Conservation (phyloP, 192 early-diverging fungal species). For the Phycomyces blakesleeanus region DNA sequence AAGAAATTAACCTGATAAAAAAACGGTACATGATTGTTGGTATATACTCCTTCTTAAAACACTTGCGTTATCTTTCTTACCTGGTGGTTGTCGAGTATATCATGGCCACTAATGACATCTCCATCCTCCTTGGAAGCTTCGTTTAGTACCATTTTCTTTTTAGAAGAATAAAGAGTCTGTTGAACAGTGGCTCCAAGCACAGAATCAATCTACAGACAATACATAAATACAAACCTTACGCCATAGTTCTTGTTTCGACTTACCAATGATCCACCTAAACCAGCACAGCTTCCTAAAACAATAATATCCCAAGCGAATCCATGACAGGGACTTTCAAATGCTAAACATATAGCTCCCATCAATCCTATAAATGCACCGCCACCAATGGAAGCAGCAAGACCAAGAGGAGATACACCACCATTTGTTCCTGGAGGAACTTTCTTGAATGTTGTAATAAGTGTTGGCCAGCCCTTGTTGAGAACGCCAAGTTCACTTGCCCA, state of each 20-base stretch:
- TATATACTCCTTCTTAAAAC: too few relatives aligned
- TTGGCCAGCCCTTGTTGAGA: slow-evolving; percentile 67
- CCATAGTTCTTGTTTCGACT: not conserved
- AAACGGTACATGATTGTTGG: not conserved
- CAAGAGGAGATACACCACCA: slow-evolving; percentile 74
- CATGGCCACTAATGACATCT: slow-evolving; percentile 58
- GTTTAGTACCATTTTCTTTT: slow-evolving; percentile 52
- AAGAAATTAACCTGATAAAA: slow-evolving; percentile 59
- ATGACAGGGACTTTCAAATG: slow-evolving; percentile 43
- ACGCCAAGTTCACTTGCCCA: slow-evolving; percentile 92
- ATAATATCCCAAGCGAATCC: slow-evolving; percentile 42
- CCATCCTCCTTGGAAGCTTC: slow-evolving; percentile 42
- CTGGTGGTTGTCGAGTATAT: slow-evolving; percentile 81
- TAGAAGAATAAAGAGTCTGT: slow-evolving; percentile 66
- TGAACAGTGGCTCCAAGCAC: slow-evolving; percentile 82
- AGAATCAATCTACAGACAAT: slow-evolving; percentile 64
- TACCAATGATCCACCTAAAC: slow-evolving; percentile 75
- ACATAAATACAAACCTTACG: not conserved
- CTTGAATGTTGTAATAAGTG: slow-evolving; percentile 76
- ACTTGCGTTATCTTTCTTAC: slow-evolving; percentile 35
- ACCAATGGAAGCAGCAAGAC: slow-evolving; percentile 69
- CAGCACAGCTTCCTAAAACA: slow-evolving; percentile 56
- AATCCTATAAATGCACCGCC: slow-evolving; percentile 74
- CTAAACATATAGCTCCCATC: slow-evolving; percentile 48
- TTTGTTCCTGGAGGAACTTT: slow-evolving; percentile 90